A percentile compares a stretch with the other conserved stretches of the same genome.
Conservation (phyloP, 2,329 filamentous ascomycete species). For the Exophiala sideris region DNA sequence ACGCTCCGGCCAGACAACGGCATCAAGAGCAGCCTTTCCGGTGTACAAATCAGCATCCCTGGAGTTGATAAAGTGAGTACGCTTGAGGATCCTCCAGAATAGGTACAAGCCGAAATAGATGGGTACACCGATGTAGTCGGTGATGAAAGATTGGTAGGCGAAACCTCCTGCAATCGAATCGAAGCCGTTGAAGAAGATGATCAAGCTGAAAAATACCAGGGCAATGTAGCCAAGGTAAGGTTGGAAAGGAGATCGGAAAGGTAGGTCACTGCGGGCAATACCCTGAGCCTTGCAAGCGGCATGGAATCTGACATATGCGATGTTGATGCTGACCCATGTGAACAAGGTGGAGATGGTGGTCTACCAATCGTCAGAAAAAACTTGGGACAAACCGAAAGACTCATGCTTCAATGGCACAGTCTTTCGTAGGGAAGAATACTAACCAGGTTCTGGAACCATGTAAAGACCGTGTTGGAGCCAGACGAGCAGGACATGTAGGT, state of each 20-base stretch:
- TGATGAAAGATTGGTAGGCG: conserved; percentile 49
- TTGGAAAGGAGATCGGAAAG: conserved; percentile 65
- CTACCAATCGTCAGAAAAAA: not conserved
- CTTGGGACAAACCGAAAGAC: not conserved
- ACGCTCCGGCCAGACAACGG: conserved; percentile 7
- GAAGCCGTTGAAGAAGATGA: conserved; percentile 69
- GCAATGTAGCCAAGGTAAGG: conserved; percentile 68
- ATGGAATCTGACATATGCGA: conserved; percentile 69
- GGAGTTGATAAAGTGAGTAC: conserved; percentile 22
- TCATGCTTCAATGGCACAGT: conserved; percentile 16
- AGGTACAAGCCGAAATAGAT: conserved; percentile 40
- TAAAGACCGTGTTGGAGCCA: conserved; percentile 62
- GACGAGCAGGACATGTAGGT: conserved; percentile 68
- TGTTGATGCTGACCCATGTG: conserved; percentile 65
- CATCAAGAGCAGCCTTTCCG: conserved; percentile 31
- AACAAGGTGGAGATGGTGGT: conserved; percentile 48
- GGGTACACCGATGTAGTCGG: conserved; percentile 47
- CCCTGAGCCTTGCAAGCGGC: conserved; percentile 67
- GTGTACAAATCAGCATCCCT: conserved; percentile 29
- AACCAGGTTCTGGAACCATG: conserved; percentile 64
- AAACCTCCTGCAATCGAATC: conserved; percentile 38
- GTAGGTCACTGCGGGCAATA: conserved; percentile 61
- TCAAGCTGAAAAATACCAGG: conserved; percentile 49
- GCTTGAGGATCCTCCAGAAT: conserved; percentile 31
- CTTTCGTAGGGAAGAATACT: too few relatives aligned